A percentile compares a stretch with the other conserved stretches of the same genome.
phyloP scores from a whole-genome alignment of 2,329 filamentous ascomycete genomes.

The Colletotrichum neosansevieriae region DNA sequence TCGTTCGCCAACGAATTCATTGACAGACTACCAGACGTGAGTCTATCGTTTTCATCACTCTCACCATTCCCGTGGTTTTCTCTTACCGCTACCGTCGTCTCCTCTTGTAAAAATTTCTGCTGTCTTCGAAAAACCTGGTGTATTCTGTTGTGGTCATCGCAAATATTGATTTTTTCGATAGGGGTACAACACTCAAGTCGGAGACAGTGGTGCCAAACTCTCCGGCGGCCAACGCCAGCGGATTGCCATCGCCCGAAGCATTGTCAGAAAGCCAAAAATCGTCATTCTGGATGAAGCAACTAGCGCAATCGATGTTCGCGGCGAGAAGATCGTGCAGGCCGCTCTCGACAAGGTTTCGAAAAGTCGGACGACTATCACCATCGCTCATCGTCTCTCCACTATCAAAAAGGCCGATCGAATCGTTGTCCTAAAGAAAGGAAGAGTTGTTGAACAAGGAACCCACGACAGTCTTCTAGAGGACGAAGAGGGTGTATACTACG shows the following conservation, averaged over 20 bases:
- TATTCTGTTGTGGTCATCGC: too few species aligned
- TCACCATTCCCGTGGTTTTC: background rate
- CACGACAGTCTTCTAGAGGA: slow-evolving; percentile 77
- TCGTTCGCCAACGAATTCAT: slow-evolving; percentile 79
- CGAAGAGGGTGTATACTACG: slow-evolving; percentile 73
- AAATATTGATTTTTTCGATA: slow-evolving; percentile 46
- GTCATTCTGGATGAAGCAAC: slow-evolving; percentile 84
- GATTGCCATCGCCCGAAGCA: slow-evolving; percentile 80
- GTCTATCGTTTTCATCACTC: slow-evolving; percentile 26
- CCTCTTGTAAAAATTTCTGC: too few species aligned
- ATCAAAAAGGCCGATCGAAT: slow-evolving; percentile 85
- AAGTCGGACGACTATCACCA: slow-evolving; percentile 77
- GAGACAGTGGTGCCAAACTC: slow-evolving; percentile 72
- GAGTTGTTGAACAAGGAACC: slow-evolving; percentile 79
- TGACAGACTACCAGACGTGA: slow-evolving; percentile 67
- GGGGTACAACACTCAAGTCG: slow-evolving; percentile 78
- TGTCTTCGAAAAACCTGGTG: too few species aligned
- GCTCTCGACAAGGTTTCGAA: slow-evolving; percentile 72
- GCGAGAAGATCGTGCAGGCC: slow-evolving; percentile 72
- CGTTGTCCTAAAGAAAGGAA: slow-evolving; percentile 78
- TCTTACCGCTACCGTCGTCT: too few species aligned
- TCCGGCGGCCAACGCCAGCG: slow-evolving; percentile 90
- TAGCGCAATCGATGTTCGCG: slow-evolving; percentile 69
- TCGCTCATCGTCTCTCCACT: slow-evolving; percentile 80
- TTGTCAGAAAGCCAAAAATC: slow-evolving; percentile 78